Base-by-base conservation (phyloP, 2,329 filamentous ascomycete genomes). In the Geosmithia morbida region DNA sequence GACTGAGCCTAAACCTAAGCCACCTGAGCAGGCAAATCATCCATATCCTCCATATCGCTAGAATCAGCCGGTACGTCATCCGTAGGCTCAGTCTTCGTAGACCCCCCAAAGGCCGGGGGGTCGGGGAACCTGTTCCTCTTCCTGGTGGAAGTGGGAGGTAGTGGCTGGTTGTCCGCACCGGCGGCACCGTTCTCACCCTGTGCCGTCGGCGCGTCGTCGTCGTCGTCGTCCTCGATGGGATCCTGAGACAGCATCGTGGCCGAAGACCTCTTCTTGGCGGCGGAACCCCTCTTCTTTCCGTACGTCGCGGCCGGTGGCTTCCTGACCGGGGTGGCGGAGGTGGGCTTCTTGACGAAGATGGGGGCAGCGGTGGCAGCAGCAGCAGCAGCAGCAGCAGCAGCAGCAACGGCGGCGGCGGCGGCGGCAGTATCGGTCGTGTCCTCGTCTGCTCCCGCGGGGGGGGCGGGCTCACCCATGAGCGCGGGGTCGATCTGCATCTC, bases 1-100 rank as follows among this genome's bases (percentile, higher is more conserved):
- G n/a, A n/a, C n/a, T n/a, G n/a, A n/a, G n/a, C n/a, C n/a, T n/a
- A n/a, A n/a, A n/a, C 10, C 14, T 37, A 37, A 11, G 14, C 33
- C 33, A 59, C 43, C 13, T 56, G 56, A n/a, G 61, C 61, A 6
- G 66, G 66, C 41, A 69, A 53, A 48, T 69, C 66, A 47, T 68
- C 65, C 66, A 69, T 67, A 42, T 68, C 66, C 33, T 68, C 65
- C 63, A 68, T 66, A 14, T 58, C 57, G 39, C 62, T 65, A 19
- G 61, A 60, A 4, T 57, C 61, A 7, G 41, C 17, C 3, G 41
- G 41, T 5, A 14, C 18, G 13, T 37, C 33, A 5, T 13, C 33
- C 33, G 33, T 37, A 16, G 33, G 6, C 33, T 37, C 33, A 37
- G 13, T 13, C 33, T 37, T 37, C 33, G 13, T 37, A 16, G 22